phyloP scores from a whole-genome alignment of 371 early-diverging fungal species.

The Apophysomyces elegans region DNA sequence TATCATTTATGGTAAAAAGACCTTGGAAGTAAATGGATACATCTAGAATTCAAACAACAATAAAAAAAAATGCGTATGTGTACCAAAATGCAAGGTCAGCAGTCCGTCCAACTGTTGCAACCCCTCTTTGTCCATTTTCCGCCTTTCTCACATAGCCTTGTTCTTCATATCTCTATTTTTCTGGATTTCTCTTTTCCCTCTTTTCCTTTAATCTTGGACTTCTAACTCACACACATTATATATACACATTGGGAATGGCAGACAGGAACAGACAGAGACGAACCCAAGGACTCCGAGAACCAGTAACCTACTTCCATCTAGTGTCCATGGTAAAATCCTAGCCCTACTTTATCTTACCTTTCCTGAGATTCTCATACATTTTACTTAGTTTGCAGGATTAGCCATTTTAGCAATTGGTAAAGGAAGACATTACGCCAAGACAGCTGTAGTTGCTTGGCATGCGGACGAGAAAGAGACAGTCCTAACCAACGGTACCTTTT shows the following conservation, averaged over 20 bases:
- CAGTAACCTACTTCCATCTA: slow-evolving; percentile 32
- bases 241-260: slow-evolving; percentile 23
- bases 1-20: slow-evolving; percentile 49
- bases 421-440: slow-evolving; percentile 8
- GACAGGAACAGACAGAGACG: slow-evolving; percentile 30
- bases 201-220: slow-evolving; percentile 14
- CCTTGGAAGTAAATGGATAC: slow-evolving; percentile 50
- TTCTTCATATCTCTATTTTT: slow-evolving; percentile 12
- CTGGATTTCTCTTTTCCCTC: slow-evolving; percentile 15
- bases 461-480: not conserved
- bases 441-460: slow-evolving; percentile 12
- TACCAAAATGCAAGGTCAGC: slow-evolving; percentile 8
- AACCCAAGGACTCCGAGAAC: slow-evolving; percentile 36
- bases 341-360: not conserved
- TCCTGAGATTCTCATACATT: not conserved
- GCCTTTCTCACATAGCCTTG: not conserved
- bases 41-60: slow-evolving; percentile 21
- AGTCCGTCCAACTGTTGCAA: slow-evolving; percentile 8
- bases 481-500: slow-evolving; percentile 3
- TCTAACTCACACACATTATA: not conserved
- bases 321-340: slow-evolving; percentile 28
- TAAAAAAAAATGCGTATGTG: not conserved
- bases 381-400: slow-evolving; percentile 28
- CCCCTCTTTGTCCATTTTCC: slow-evolving; percentile 1
- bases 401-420: slow-evolving; percentile 32